Conservation (phyloP, 345 rosid genomes). For the Capsella bursapastoris region DNA sequence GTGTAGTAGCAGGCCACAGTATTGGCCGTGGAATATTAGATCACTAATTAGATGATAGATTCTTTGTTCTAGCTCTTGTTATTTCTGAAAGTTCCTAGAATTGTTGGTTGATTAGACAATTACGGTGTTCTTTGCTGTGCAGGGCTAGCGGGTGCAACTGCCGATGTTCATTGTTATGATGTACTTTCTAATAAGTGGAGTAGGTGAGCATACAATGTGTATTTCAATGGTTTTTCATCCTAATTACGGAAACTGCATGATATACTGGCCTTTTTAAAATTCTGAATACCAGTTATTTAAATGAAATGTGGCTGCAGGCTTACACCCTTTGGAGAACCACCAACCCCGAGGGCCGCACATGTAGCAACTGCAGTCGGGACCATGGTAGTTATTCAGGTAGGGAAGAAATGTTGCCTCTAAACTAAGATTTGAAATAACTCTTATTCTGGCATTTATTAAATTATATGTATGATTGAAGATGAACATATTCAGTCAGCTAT, state of each 20-base stretch:
- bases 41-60: slow-evolving; percentile 8
- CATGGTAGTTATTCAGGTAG: slow-evolving; percentile 96
- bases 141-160: slow-evolving; percentile 96
- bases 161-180: slow-evolving; percentile 93
- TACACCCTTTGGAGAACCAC: slow-evolving; percentile 89
- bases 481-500: slow-evolving; percentile 32
- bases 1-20: slow-evolving; percentile 13
- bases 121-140: slow-evolving; percentile 47
- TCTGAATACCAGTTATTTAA: slow-evolving; percentile 26
- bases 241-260: slow-evolving; percentile 18
- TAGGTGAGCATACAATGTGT: slow-evolving; percentile 58
- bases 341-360: slow-evolving; percentile 96
- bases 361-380: slow-evolving; percentile 96
- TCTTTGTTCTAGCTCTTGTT: slow-evolving; percentile 11
- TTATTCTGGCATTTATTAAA: not conserved
- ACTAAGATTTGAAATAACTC: too few relatives aligned
- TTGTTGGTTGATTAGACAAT: slow-evolving; percentile 9
- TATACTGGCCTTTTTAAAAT: not conserved
- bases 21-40: slow-evolving; percentile 13
- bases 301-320: slow-evolving; percentile 54
- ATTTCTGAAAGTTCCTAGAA: slow-evolving; percentile 13
- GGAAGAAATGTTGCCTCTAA: not conserved
- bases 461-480: not conserved
- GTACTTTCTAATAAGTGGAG: slow-evolving; percentile 90
- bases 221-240: not conserved